Evolutionary conservation across 164 flowering plant species (phyloP).

Genomic region (Stephania cephalantha): DNA sequence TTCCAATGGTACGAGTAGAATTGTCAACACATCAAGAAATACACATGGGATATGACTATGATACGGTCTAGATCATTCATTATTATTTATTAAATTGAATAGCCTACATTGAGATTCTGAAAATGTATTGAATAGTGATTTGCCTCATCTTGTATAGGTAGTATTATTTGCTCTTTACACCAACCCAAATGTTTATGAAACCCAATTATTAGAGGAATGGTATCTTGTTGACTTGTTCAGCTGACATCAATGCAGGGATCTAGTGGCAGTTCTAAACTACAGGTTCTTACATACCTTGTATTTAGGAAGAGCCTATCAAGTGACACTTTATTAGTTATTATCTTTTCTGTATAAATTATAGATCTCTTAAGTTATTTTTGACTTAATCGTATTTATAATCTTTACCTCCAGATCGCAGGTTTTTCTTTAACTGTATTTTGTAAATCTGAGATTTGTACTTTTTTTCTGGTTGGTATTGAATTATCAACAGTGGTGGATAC

Average conservation of each 20-base stretch:
- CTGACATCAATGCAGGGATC: not conserved
- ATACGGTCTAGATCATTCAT: not conserved
- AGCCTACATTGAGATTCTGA: not conserved
- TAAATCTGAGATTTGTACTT: not conserved
- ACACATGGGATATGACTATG: not conserved
- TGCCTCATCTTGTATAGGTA: not conserved
- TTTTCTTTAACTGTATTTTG: not conserved
- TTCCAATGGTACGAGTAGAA: not conserved
- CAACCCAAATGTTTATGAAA: not conserved
- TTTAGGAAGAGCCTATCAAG: no score
- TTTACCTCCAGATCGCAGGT: not conserved
- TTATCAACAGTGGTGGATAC: conserved; percentile 66
- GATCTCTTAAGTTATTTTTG: not conserved
- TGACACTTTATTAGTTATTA: no score
- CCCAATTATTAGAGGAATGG: not conserved
- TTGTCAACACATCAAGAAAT: not conserved
- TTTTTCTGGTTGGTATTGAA: conserved; percentile 8
- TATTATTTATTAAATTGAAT: no score
- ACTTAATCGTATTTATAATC: not conserved
- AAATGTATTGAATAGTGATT: no score
- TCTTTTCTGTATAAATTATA: not conserved
- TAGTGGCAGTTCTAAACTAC: not conserved
- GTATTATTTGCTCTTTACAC: not conserved
- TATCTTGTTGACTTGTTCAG: not conserved
- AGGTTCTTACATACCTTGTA: not conserved